A percentile compares a stretch with the other conserved stretches of the same genome.
phyloP scores from a whole-genome alignment of 2,329 filamentous ascomycete genomes.

The Colletotrichum sp. region DNA sequence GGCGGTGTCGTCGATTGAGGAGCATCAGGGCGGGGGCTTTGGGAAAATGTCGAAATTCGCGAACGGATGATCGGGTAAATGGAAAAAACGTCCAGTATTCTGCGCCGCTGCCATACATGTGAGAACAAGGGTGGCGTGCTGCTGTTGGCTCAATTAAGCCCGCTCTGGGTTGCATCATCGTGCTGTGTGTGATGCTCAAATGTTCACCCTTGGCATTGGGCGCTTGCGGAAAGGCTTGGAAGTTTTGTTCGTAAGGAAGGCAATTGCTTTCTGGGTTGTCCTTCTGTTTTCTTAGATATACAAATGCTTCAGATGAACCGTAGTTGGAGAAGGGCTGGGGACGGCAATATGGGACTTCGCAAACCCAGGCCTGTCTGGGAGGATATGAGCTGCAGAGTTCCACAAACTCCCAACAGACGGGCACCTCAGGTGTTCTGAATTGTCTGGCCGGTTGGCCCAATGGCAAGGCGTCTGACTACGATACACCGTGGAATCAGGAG shows the following conservation, averaged over 20 bases:
- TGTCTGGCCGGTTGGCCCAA: constrained; percentile 34
- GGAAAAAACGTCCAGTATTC: not conserved
- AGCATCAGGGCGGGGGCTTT: not conserved
- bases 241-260: not conserved
- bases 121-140: not conserved
- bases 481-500: constrained; percentile 24
- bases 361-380: fast-evolving
- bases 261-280: not conserved
- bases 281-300: not conserved
- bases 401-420: fast-evolving
- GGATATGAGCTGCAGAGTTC: not conserved
- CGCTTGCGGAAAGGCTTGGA: not conserved
- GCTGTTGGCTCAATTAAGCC: not conserved
- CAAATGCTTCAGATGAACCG: not conserved
- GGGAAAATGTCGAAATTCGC: not conserved
- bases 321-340: not conserved
- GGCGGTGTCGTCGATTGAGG: not conserved
- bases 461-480: constrained; percentile 50
- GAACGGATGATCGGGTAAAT: not conserved
- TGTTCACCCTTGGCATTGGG: not conserved
- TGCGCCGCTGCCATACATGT: not conserved
- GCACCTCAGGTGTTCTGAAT: not conserved
- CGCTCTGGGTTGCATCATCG: not conserved
- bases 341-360: not conserved
- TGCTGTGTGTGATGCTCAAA: not conserved